These are phyloP conservation scores for Cryptococcus sp. DNA, from an alignment of 1,284 basidiomycete species.

Conservation along the genomic window DNA sequence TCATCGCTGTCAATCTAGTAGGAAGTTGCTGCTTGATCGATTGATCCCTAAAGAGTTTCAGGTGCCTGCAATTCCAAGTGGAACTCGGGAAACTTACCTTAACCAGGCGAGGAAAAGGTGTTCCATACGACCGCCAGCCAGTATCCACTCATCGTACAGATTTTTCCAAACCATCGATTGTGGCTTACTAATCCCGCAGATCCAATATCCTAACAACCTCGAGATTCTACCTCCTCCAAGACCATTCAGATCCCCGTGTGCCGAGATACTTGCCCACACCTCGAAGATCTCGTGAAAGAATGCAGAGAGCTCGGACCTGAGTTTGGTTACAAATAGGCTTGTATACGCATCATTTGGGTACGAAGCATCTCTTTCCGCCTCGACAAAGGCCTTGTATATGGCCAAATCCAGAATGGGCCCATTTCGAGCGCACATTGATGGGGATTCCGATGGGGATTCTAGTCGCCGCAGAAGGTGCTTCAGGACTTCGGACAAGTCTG, in stretches of 20 bases:
- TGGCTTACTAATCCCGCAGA: conserved; percentile 13
- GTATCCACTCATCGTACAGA: conserved; percentile 32
- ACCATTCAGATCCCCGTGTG: conserved; percentile 27
- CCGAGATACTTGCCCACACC: conserved; percentile 27
- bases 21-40: conserved; percentile 31
- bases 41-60: conserved; percentile 19
- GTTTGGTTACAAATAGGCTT: conserved; percentile 16
- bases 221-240: conserved; percentile 28
- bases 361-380: conserved; percentile 32
- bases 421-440: not conserved
- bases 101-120: conserved; percentile 41
- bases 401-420: conserved; percentile 1
- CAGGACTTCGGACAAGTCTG: conserved; percentile 28
- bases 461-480: conserved; percentile 28
- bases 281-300: conserved; percentile 35
- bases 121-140: conserved; percentile 27
- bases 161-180: conserved; percentile 16
- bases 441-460: not conserved
- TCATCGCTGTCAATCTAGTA: conserved; percentile 26
- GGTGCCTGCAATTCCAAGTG: not conserved
- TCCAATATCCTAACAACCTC: conserved; percentile 37
- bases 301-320: conserved; percentile 5
- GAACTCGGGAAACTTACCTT: conserved; percentile 16
- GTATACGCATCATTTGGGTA: conserved; percentile 30
- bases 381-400: conserved; percentile 28